Evolutionary conservation across 192 early-diverging fungal genomes (phyloP).

Genomic region (Umbelopsis vinacea): DNA sequence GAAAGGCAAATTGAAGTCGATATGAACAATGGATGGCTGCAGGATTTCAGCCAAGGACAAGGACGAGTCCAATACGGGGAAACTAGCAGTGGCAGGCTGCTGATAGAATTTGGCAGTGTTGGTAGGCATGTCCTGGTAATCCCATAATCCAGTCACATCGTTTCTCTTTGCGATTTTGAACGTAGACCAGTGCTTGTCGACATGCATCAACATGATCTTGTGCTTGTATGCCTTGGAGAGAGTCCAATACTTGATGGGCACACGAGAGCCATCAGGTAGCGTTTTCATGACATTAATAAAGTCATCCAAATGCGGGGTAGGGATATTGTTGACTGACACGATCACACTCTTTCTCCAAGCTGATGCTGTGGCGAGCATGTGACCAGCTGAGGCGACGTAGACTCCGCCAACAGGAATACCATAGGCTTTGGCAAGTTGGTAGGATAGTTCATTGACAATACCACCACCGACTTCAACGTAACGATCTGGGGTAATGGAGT

Average conservation of each 20-base stretch:
- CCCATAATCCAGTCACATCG: conserved; percentile 81
- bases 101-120: conserved; percentile 49
- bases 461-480: conserved; percentile 89
- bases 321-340: conserved; percentile 62
- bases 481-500: conserved; percentile 77
- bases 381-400: conserved; percentile 72
- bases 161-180: conserved; percentile 80
- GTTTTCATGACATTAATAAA: conserved; percentile 62
- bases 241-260: conserved; percentile 66
- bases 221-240: conserved; percentile 80
- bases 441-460: conserved; percentile 72
- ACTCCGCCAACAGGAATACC: conserved; percentile 73
- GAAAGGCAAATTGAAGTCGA: conserved; percentile 81
- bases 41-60: conserved; percentile 67
- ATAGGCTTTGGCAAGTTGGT: conserved; percentile 74
- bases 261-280: conserved; percentile 61
- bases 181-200: conserved; percentile 83
- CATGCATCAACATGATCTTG: conserved; percentile 77
- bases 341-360: conserved; percentile 66
- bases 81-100: conserved; percentile 69
- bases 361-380: conserved; percentile 65
- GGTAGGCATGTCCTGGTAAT: conserved; percentile 65
- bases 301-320: conserved; percentile 63
- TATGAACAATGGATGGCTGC: conserved; percentile 74
- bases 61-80: conserved; percentile 65